These are phyloP conservation scores for Coleophoma crateriformis DNA, from an alignment of 2,329 filamentous ascomycete species.

Conservation along the genomic window DNA sequence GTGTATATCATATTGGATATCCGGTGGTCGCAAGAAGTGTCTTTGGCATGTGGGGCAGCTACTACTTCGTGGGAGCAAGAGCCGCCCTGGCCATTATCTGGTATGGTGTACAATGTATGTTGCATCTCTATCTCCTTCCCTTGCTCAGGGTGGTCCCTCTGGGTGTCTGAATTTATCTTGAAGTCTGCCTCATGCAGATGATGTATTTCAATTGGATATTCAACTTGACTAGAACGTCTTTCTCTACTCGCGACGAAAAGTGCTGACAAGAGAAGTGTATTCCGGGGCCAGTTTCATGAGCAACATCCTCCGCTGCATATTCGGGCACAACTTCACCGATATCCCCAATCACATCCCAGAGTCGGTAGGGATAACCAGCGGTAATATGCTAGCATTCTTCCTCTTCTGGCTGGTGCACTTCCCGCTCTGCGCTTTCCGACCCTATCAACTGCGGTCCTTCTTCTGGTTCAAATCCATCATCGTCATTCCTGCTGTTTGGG, in stretches of 20 bases:
- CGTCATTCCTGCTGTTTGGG: slow-evolving; percentile 30
- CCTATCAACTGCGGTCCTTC: slow-evolving; percentile 37
- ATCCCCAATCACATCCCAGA: slow-evolving; percentile 32
- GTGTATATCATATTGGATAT: slow-evolving; percentile 36
- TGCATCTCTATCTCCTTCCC: too few species aligned
- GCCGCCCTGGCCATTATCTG: slow-evolving; percentile 41
- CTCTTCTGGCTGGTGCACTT: slow-evolving; percentile 50
- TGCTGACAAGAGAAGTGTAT: slow-evolving; percentile 19
- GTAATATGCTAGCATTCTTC: slow-evolving; percentile 41
- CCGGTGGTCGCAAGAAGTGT: slow-evolving; percentile 28
- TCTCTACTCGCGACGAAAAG: too few species aligned
- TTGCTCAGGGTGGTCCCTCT: too few species aligned
- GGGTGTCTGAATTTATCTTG: slow-evolving; percentile 26
- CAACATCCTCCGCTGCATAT: slow-evolving; percentile 39
- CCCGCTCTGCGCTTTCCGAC: slow-evolving; percentile 36
- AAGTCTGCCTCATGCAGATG: background rate
- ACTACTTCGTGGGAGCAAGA: slow-evolving; percentile 33
- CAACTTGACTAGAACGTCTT: slow-evolving; percentile 5
- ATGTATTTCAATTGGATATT: slow-evolving; percentile 5
- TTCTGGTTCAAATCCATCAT: slow-evolving; percentile 38
- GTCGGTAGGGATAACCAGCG: slow-evolving; percentile 32
- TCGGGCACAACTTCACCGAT: slow-evolving; percentile 28
- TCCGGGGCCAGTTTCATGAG: slow-evolving; percentile 44
- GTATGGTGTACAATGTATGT: slow-evolving; percentile 60
- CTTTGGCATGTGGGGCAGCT: slow-evolving; percentile 40